Conservation (phyloP, 2,329 filamentous ascomycete genomes). For the Aureobasidium sp. region DNA sequence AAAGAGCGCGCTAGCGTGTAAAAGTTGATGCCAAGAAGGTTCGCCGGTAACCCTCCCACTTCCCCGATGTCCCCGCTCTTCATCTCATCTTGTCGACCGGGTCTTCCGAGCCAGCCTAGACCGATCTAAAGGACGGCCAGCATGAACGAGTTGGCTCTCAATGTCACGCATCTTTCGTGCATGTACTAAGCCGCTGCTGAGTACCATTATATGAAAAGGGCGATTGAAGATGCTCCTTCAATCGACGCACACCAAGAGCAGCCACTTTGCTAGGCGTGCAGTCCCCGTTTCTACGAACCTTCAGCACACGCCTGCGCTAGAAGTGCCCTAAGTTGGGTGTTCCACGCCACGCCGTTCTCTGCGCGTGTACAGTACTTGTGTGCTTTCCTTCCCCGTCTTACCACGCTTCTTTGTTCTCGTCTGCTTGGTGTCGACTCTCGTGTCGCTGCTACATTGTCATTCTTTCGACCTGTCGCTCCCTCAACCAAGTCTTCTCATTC, state of each 20-base stretch:
- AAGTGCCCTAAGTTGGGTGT: slow-evolving; percentile 1
- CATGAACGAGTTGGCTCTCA: too few species aligned
- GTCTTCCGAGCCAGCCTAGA: too few species aligned
- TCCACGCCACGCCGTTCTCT: slow-evolving; percentile 9
- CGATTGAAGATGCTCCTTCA: too few species aligned
- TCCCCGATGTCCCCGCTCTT: too few species aligned
- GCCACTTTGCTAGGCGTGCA: background rate
- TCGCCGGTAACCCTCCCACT: too few species aligned
- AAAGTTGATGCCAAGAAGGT: background rate
- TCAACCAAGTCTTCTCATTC: background rate
- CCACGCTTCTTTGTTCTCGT: background rate
- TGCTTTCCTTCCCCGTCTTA: background rate
- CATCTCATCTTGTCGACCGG: too few species aligned
- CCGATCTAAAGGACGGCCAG: too few species aligned
- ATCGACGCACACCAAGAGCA: too few species aligned
- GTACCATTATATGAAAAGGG: too few species aligned
- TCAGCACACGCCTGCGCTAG: background rate
- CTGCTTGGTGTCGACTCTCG: background rate
- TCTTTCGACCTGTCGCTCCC: background rate
- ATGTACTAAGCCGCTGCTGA: too few species aligned
- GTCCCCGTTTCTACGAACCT: background rate
- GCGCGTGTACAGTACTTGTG: slow-evolving; percentile 1
- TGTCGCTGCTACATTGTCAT: background rate
- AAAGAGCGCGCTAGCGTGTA: background rate
- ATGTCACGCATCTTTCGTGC: too few species aligned